Base-by-base conservation (phyloP, 768 basidiomycete species). In the Podaxis carcinomalis region DNA sequence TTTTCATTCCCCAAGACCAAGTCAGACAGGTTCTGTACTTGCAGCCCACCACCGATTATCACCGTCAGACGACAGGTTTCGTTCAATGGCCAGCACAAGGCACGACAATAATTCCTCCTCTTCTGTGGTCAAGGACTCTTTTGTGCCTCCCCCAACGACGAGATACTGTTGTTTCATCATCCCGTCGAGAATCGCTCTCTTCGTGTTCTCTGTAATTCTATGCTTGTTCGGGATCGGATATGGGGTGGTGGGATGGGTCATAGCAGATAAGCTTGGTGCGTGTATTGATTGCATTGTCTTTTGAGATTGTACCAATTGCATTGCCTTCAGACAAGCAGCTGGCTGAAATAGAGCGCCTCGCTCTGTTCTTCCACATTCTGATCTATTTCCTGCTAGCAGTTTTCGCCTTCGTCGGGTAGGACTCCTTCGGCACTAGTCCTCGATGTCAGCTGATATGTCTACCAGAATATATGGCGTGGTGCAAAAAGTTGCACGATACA, bases 321-420 rank as follows among this genome's bases (percentile, higher is more conserved):
- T 42, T 0, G 3, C 32, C 32, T 32, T 11, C 27, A 68, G 64
- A 63, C 53, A 36, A 56, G 40, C 56, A 63, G 37, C 21, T 70
- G 35, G 53, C 56, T 1, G 67, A 67, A 2, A 47, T 68, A 9
- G 66, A 68, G 49, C 65, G 62, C 16, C 32, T 66, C 5, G 59
- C 65, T 13, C 40, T 68, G 47, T 66, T 51, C 42, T 66, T 70
- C 62, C 65, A 70, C 39, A 63, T 68, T 2, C 56, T 68, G 35
- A 59, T 65, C 19, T 64, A 63, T 13, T 23, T 63, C 16, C 11
- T 68, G 3, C 59, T 68, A 56, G 66, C 56, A 5, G 5, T 64
- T 2, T 64, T 64, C 27, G 63, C 66, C 49, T 5, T 63, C 42
- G 27, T 68, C 10, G 68, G 70, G 68, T 69, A 53, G 39, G 63